phyloP scores from a whole-genome alignment of 768 basidiomycete species.

The Strobilomyces dryophilus region DNA sequence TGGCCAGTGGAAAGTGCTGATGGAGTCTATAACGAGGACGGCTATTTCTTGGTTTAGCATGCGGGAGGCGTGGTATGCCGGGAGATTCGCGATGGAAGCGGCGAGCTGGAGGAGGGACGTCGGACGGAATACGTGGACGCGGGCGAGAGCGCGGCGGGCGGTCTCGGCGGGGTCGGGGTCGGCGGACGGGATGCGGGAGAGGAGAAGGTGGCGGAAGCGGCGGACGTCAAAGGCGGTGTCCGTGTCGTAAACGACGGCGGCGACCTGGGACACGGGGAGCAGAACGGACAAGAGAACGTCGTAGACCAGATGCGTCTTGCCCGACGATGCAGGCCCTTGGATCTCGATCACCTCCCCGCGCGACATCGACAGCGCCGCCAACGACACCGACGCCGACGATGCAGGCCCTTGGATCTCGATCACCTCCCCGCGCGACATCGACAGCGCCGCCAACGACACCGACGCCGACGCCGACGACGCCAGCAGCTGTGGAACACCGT shows the following conservation, averaged over 20 bases:
- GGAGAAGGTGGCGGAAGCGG: slow-evolving; percentile 52
- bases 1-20: slow-evolving; percentile 74
- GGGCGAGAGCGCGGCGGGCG: slow-evolving; percentile 40
- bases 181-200: slow-evolving; percentile 23
- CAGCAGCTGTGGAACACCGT: slow-evolving; percentile 38
- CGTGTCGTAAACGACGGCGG: slow-evolving; percentile 66
- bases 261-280: slow-evolving; percentile 42
- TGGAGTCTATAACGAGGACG: slow-evolving; percentile 68
- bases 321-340: slow-evolving; percentile 69
- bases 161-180: slow-evolving; percentile 24
- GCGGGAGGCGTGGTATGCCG: slow-evolving; percentile 45
- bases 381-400: too few species aligned
- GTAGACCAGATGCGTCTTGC: slow-evolving; percentile 78
- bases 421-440: slow-evolving; percentile 48
- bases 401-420: slow-evolving; percentile 76
- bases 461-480: slow-evolving; percentile 32
- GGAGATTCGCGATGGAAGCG: slow-evolving; percentile 55
- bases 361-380: too few species aligned
- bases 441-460: too few species aligned
- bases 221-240: slow-evolving; percentile 60
- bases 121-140: slow-evolving; percentile 68
- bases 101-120: slow-evolving; percentile 66
- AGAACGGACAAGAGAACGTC: slow-evolving; percentile 58
- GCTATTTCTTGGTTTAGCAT: slow-evolving; percentile 56
- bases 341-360: slow-evolving; percentile 71